Evolutionary conservation across 106 monocot genomes (phyloP), one percentile per base, ranked within the genome.

Genomic region (Dioscorea alata): DNA sequence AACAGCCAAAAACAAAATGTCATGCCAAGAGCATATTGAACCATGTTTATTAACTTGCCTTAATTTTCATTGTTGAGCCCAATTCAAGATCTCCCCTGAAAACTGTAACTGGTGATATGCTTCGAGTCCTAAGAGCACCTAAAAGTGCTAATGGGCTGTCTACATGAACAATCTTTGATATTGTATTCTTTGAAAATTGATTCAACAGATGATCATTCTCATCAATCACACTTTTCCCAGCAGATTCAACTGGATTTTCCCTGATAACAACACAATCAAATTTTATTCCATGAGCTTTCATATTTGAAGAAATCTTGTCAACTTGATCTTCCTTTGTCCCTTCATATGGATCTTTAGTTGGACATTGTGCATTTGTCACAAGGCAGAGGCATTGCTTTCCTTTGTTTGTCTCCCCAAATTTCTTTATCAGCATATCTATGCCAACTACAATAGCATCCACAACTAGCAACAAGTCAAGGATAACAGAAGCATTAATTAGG

Each of bases 381-480:
- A 93, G 73, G 70, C 92, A 93, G 73, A 99, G 71, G 31, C 90
- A 76, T 54, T 85, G 67, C 57, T 90, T 92, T 16, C 97, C 90
- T 67, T 87, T 93, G 78, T 88, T 85, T 60, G 87, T 85, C 65
- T 71, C 15, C 34, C 89, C 87, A 77, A 65, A 93, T 79, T 93
- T 99, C 57, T 89, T 99, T 68, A 99, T 90, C 58, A 99, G 68
- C 89, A 99, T 84, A 71, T 99, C 97, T 71, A 93, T 87, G 42
- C 92, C 99, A 78, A 99, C 93, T 57, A 99, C 93, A 83, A 99
- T 83, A 35, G 99, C 93, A 90, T 99, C 99, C 25, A 99, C 72
- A 85, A 93, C 99, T 99, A 75, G 13, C 48, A 51, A 33, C 2
- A 71, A 50, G 92, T 99, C 65, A 93, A 90, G 87, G 89, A 52